Base-by-base conservation (phyloP, 1,284 basidiomycete genomes). In the Cryptococcus sp. region DNA sequence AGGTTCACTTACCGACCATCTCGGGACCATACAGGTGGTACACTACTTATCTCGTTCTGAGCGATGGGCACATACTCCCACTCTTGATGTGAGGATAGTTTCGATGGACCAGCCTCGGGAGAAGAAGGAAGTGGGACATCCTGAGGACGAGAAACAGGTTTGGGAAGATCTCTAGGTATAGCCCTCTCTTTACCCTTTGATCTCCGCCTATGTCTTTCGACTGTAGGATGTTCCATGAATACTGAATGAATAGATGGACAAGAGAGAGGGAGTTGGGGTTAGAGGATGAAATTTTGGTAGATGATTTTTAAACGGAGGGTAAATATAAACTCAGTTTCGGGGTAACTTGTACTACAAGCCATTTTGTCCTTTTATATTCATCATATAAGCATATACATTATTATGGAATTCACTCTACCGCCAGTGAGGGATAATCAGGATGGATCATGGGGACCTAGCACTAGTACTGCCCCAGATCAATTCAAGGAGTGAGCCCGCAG, bases 11-110 rank as follows among this genome's bases (percentile, higher is more conserved):
- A 91, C 90, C 83, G 85, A 74, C 87, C 87, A 73, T 94, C 90
- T 67, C 80, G 85, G 28, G 88, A 89, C 74, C 91, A 91, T 53
- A 91, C 76, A 39, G 87, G 84, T 7, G 87, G 81, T 44, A 82
- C 80, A 51, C 77, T 79, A 56, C 82, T 86, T 24, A 83, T 79
- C 54, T 81, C 80, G 25, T 83, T 81, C 70, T 88, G 85, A 36
- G 87, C 85, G 49, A 93, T 57, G 28, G 72, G 65, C 16, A 70
- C 61, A 48, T 60, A 62, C 37, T 70, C 63, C 72, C 72, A 74
- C 14, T 46, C 42, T 13, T 50, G 31, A 5, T 39, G 36, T 7
- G 43, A 22, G 32, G 51, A 36, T 10, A 53, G 37, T 44, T 50
- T 56, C 18, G 54, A 56, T 36, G 54, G 49, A 13, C 47, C 42